Conservation (phyloP, 805 yeast genomes). For the Ogataea philodendri region DNA sequence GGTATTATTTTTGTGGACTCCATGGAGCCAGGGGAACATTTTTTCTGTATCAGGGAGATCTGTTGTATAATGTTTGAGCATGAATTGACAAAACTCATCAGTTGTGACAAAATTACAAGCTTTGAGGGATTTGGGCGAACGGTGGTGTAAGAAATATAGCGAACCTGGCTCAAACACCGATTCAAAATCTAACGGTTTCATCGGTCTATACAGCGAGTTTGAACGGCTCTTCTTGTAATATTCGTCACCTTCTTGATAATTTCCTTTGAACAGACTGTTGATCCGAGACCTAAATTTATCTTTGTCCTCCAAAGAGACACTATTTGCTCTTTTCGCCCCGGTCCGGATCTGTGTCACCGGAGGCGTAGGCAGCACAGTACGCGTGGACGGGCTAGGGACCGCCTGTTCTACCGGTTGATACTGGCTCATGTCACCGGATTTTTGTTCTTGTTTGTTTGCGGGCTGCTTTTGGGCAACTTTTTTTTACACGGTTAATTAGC, state of each 20-base stretch:
- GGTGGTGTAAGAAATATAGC: slow-evolving; percentile 22
- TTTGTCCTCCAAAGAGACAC: slow-evolving; percentile 31
- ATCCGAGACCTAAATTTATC: slow-evolving; percentile 29
- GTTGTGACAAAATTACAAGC: slow-evolving; percentile 26
- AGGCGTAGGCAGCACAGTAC: background rate
- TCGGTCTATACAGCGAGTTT: slow-evolving; percentile 10
- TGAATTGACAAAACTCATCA: slow-evolving; percentile 27
- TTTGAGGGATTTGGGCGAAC: slow-evolving; percentile 11
- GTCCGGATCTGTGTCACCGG: slow-evolving; percentile 7
- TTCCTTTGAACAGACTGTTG: slow-evolving; percentile 21
- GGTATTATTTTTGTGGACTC: slow-evolving; percentile 56
- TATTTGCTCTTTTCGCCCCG: slow-evolving; percentile 29
- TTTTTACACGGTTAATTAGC: slow-evolving; percentile 9
- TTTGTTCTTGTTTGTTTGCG: slow-evolving; percentile 7
- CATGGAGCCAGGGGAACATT: slow-evolving; percentile 92
- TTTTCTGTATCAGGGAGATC: slow-evolving; percentile 58
- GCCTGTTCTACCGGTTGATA: slow-evolving; percentile 8
- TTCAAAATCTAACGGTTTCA: slow-evolving; percentile 1
- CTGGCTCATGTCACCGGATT: slow-evolving; percentile 6
- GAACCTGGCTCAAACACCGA: slow-evolving; percentile 26
- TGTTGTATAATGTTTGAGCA: slow-evolving; percentile 24
- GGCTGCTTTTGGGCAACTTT: slow-evolving; percentile 13
- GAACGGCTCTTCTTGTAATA: slow-evolving; percentile 12
- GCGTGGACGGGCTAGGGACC: slow-evolving; percentile 5
- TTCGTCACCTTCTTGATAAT: slow-evolving; percentile 15